phyloP scores from a whole-genome alignment of 352 stramenopile species.

The Pythium volutum region DNA sequence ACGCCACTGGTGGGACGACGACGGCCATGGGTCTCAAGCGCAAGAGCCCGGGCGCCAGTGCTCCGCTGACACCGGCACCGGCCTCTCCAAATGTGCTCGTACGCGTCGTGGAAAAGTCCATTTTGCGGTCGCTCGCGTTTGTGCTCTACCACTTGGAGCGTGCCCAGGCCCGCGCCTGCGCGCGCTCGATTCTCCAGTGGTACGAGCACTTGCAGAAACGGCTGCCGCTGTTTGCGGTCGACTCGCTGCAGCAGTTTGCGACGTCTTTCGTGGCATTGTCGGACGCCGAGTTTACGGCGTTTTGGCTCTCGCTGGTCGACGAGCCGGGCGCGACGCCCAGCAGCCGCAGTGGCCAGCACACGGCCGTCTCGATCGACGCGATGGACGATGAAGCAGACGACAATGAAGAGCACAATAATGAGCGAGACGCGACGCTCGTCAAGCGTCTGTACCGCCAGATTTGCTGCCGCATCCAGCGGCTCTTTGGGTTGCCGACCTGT shows the following conservation, averaged over 20 bases:
- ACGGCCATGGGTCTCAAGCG: conserved; percentile 16
- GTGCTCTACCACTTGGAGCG: conserved; percentile 61
- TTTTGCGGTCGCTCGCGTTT: conserved; percentile 65
- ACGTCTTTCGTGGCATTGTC: conserved; percentile 60
- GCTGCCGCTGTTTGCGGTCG: conserved; percentile 32
- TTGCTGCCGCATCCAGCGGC: conserved; percentile 39
- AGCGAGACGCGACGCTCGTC: conserved; percentile 31
- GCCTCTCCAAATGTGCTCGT: conserved; percentile 43
- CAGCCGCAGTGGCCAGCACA: not conserved
- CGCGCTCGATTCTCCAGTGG: conserved; percentile 54
- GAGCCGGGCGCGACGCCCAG: conserved; percentile 10
- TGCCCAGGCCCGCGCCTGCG: conserved; percentile 54
- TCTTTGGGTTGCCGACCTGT: conserved; percentile 34
- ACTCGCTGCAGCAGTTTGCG: conserved; percentile 47
- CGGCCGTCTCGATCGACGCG: not conserved
- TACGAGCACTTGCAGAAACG: conserved; percentile 62
- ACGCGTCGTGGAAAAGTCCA: conserved; percentile 49
- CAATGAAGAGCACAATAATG: not conserved
- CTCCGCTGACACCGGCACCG: conserved; percentile 1
- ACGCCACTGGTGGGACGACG: not conserved
- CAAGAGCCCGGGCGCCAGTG: conserved; percentile 11
- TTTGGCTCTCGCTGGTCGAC: conserved; percentile 63
- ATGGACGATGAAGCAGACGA: not conserved
- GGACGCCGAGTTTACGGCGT: conserved; percentile 58
- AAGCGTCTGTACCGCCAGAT: conserved; percentile 52